Evolutionary conservation across 2,329 filamentous ascomycete genomes (phyloP).

Genomic region (Fusarium sp.): DNA sequence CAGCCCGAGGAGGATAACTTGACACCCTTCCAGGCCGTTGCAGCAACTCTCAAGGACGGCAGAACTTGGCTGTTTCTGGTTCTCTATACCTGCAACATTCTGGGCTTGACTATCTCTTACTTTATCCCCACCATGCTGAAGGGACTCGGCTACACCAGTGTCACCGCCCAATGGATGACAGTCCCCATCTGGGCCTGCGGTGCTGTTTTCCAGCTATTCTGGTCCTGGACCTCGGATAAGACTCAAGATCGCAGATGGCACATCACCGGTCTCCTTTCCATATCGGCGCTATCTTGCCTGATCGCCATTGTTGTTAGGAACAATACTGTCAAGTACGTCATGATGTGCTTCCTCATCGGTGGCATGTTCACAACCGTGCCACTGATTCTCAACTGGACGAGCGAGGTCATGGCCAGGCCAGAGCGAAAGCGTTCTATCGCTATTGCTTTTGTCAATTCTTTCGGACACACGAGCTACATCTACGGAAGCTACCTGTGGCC

Average conservation of each 20-base stretch:
- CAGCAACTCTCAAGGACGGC: slow-evolving; percentile 1
- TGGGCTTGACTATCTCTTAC: slow-evolving; percentile 63
- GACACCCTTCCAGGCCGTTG: slow-evolving; percentile 10
- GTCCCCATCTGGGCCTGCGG: slow-evolving; percentile 25
- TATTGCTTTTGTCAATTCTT: slow-evolving; percentile 24
- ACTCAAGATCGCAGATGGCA: slow-evolving; percentile 18
- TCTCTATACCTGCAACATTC: slow-evolving; percentile 61
- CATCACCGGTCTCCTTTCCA: slow-evolving; percentile 1
- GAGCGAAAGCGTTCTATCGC: slow-evolving; percentile 22
- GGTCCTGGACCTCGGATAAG: slow-evolving; percentile 23
- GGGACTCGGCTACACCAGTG: slow-evolving; percentile 59
- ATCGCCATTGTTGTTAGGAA: slow-evolving; percentile 6
- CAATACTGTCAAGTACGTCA: slow-evolving; percentile 15
- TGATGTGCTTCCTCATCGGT: slow-evolving; percentile 21
- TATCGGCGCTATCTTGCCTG: slow-evolving; percentile 1
- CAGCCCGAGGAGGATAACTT: not conserved
- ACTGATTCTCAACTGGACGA: slow-evolving; percentile 24
- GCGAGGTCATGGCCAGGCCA: slow-evolving; percentile 14
- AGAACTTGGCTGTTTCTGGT: slow-evolving; percentile 59
- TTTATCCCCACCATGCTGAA: slow-evolving; percentile 65
- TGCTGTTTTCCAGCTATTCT: slow-evolving; percentile 12
- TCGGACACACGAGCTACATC: slow-evolving; percentile 21
- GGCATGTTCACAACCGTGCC: slow-evolving; percentile 18
- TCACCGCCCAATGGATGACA: slow-evolving; percentile 50
- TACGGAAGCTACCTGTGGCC: slow-evolving; percentile 26